These are phyloP conservation scores for Citrus australasica DNA, from an alignment of 345 rosid species.

Conservation along the genomic window DNA sequence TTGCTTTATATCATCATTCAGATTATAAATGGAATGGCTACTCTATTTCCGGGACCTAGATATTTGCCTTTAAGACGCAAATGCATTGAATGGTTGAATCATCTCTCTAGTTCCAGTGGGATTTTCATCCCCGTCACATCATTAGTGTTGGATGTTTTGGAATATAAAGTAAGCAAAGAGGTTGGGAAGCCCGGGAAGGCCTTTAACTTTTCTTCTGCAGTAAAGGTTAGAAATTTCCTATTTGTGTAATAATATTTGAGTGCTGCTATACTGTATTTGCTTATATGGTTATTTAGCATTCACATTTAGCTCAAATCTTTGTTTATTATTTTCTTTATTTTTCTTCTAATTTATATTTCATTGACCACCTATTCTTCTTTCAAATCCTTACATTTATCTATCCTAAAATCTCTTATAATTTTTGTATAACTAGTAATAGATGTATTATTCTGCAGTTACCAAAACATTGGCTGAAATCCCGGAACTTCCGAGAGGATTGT, in stretches of 20 bases:
- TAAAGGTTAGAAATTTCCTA: constrained; percentile 52
- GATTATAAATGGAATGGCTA: constrained; percentile 77
- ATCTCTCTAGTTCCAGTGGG: constrained; percentile 65
- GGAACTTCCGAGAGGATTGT: constrained; percentile 70
- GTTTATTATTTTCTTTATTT: background rate
- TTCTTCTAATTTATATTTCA: background rate
- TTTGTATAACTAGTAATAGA: background rate
- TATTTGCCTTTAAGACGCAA: constrained; percentile 79
- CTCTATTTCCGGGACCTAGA: constrained; percentile 82
- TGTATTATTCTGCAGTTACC: constrained; percentile 56
- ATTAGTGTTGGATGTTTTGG: constrained; percentile 66
- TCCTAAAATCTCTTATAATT: constrained; percentile 3
- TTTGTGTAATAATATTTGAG: background rate
- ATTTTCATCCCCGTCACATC: constrained; percentile 76
- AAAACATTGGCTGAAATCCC: constrained; percentile 86
- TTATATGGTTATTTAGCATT: background rate
- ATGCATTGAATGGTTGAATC: constrained; percentile 83
- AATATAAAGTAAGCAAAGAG: constrained; percentile 66
- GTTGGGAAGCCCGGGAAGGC: constrained; percentile 49
- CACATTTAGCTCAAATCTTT: background rate
- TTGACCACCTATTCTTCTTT: background rate
- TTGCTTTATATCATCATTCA: constrained; percentile 57
- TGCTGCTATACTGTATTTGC: background rate
- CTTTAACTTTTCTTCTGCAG: constrained; percentile 48
- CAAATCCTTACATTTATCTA: background rate